phyloP scores from a whole-genome alignment of 371 early-diverging fungal species.

The Syncephalastrum contaminatum region DNA sequence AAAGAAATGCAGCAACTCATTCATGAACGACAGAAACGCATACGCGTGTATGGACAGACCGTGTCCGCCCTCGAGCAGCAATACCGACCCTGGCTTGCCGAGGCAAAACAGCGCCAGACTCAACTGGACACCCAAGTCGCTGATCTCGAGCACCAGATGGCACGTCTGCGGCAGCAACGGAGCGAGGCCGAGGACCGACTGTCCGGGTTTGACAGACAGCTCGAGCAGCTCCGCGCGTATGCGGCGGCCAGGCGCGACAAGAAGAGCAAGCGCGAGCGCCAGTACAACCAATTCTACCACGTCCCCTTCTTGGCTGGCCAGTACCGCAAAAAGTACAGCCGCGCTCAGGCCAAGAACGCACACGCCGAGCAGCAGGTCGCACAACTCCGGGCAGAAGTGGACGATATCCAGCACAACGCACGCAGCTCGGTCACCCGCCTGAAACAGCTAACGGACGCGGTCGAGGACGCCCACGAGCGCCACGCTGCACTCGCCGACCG shows the following conservation, averaged over 20 bases:
- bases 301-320: slow-evolving; percentile 29
- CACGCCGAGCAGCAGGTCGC: slow-evolving; percentile 31
- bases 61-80: slow-evolving; percentile 15
- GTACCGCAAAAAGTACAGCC: slow-evolving; percentile 34
- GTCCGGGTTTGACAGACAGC: slow-evolving; percentile 7
- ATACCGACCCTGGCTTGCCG: slow-evolving; percentile 5
- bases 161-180: slow-evolving; percentile 9
- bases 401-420: slow-evolving; percentile 1
- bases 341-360: slow-evolving; percentile 34
- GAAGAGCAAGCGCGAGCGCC: slow-evolving; percentile 32
- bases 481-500: slow-evolving; percentile 14
- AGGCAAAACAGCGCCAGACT: slow-evolving; percentile 1
- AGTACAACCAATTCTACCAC: slow-evolving; percentile 28
- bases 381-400: slow-evolving; percentile 22
- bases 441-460: slow-evolving; percentile 12
- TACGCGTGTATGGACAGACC: slow-evolving; percentile 10
- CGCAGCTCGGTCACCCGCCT: too few relatives aligned
- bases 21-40: slow-evolving; percentile 17
- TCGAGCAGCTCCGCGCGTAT: slow-evolving; percentile 13
- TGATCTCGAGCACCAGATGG: slow-evolving; percentile 10
- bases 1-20: slow-evolving; percentile 12
- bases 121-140: slow-evolving; percentile 10
- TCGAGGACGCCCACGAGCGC: slow-evolving; percentile 11
- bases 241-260: slow-evolving; percentile 29
- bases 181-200: slow-evolving; percentile 8